Evolutionary conservation across 257 asterid species (phyloP).

Genomic region (Lantana camara): DNA sequence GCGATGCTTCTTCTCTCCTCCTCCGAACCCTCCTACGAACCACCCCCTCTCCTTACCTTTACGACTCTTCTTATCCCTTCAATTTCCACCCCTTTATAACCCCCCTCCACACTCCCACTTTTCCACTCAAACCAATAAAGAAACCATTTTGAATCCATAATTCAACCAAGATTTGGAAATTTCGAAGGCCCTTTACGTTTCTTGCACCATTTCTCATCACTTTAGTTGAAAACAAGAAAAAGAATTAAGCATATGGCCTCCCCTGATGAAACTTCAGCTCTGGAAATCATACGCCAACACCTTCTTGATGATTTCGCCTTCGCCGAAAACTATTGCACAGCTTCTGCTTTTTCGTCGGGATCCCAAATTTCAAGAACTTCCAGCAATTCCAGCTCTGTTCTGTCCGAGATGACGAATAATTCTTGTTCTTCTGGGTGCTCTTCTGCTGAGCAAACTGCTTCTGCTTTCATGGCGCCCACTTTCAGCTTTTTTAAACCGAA

Average conservation of each 20-base stretch:
- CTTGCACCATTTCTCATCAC: neutral
- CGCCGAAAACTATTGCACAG: conserved; percentile 37
- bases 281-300: conserved; percentile 72
- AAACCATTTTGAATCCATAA: neutral
- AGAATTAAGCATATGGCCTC: conserved; percentile 50
- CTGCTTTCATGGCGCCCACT: neutral
- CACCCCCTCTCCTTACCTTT: conserved; percentile 19
- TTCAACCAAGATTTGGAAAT: neutral
- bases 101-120: conserved; percentile 35
- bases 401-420: conserved; percentile 27
- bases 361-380: conserved; percentile 50
- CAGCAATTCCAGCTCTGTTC: conserved; percentile 32
- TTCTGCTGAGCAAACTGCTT: conserved; percentile 13
- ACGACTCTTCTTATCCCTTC: conserved; percentile 22
- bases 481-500: conserved; percentile 30
- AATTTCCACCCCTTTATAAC: conserved; percentile 39
- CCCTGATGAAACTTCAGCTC: conserved; percentile 51
- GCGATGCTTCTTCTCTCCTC: conserved; percentile 43
- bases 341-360: conserved; percentile 25
- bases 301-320: conserved; percentile 69
- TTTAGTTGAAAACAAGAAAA: neutral
- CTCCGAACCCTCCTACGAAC: conserved; percentile 43
- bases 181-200: neutral
- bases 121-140: conserved; percentile 43
- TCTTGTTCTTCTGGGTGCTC: conserved; percentile 3